A percentile compares a stretch with the other conserved stretches of the same genome.
phyloP scores from a whole-genome alignment of 495 filamentous ascomycete genomes.

The Pyronema omphalodes region DNA sequence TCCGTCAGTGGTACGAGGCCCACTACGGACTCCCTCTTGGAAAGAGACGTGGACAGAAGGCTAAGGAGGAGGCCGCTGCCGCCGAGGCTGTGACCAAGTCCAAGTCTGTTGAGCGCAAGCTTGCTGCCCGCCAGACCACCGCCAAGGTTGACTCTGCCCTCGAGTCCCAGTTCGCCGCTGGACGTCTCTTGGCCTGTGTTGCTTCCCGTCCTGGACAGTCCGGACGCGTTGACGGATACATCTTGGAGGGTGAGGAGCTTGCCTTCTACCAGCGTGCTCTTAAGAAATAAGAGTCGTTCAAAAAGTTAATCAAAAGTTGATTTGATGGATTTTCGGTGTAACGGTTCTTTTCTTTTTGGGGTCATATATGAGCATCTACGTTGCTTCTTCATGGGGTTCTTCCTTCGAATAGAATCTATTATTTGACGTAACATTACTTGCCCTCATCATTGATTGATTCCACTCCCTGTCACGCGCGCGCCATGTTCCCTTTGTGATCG shows the following conservation, averaged over 20 bases:
- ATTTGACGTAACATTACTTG: too few species aligned
- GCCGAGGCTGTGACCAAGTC: conserved; percentile 37
- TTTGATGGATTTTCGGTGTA: too few species aligned
- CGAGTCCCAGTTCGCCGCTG: conserved; percentile 97
- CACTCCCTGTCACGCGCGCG: too few species aligned
- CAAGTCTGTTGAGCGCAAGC: conserved; percentile 87
- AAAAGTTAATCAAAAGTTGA: too few species aligned
- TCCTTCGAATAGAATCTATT: too few species aligned
- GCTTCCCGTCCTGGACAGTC: conserved; percentile 88
- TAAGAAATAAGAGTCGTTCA: conserved; percentile 53
- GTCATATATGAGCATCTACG: too few species aligned
- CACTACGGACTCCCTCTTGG: conserved; percentile 88
- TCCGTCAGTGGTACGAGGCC: conserved; percentile 99
- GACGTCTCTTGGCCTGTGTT: conserved; percentile 85
- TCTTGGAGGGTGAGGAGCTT: conserved; percentile 97
- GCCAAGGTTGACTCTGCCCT: conserved; percentile 87
- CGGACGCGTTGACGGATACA: conserved; percentile 89
- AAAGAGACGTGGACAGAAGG: conserved; percentile 74
- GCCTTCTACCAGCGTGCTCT: conserved; percentile 98
- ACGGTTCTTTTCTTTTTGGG: too few species aligned
- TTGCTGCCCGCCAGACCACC: conserved; percentile 61
- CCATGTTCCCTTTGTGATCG: too few species aligned
- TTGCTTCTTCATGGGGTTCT: too few species aligned
- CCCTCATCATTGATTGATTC: too few species aligned
- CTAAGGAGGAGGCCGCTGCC: conserved; percentile 33